Evolutionary conservation across 129 eudicot species (phyloP), one percentile per base, ranked within the genome.

Genomic region (Chrysanthemum seticuspe): DNA sequence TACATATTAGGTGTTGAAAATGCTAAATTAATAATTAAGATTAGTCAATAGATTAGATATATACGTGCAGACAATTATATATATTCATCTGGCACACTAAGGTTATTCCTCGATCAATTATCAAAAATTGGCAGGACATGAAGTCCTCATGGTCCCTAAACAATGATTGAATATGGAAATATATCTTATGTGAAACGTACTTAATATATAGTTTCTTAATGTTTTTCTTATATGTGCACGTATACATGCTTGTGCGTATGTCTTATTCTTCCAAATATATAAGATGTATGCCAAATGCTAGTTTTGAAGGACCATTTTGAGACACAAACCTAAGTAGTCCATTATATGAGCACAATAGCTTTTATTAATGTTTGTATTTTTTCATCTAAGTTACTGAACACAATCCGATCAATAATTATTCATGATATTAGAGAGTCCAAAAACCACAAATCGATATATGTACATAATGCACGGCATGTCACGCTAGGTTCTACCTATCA

Each of bases 111-210:
- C 70, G 31, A 29, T 36, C 57, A 59, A 18, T 50, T 57, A 57
- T 67, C 80, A 76, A 58, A 50, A 47, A 57, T 76, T 76, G 75
- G 64, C 70, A 40, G 51, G 75, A 60, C 63, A 11, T 60, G 55
- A 25, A 68, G 40, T 44, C n/a, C 9, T 15, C 51, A 18, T 76
- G 65, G 48, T 48, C 70, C 68, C 73, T 72, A 6, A 47, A 47
- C 21, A 10, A 47, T 48, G 75, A 68, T 68, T 47, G 58, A 47
- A 76, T 27, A 48, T 44, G 49, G 25, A 23, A 58, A 72, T 23
- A 72, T 23, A 72, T 72, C 69, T 60, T 60, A 19, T 73, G 23
- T 11, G 44, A 45, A 55, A 6, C 45, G 58, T 71, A 54, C 13
- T n/a, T 18, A 57, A 1, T 57, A n/a, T 16, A 13, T 18, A 57